Evolutionary conservation across 352 stramenopile genomes (phyloP).

Genomic region (Globisporangium takayamanum): DNA sequence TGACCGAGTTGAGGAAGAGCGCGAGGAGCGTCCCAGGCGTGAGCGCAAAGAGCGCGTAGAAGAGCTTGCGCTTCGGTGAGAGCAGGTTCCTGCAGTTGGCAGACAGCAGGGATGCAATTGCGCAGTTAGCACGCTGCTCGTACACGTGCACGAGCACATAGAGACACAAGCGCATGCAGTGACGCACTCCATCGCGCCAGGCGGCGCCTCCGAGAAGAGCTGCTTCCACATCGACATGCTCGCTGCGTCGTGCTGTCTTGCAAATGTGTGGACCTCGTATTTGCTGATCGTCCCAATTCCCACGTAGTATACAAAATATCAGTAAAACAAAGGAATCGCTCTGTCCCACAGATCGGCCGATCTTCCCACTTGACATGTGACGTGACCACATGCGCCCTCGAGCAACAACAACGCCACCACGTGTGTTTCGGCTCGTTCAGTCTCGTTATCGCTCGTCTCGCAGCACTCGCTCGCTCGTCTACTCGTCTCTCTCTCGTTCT

Average conservation of each 20-base stretch:
- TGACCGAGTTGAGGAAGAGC: slow-evolving; percentile 67
- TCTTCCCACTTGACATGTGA: not conserved
- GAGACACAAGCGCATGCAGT: not conserved
- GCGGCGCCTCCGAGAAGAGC: slow-evolving; percentile 64
- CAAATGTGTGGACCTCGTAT: not conserved
- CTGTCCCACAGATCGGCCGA: no score
- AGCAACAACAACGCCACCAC: no score
- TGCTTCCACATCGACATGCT: slow-evolving; percentile 49
- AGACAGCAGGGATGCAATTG: not conserved
- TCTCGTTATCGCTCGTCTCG: not conserved
- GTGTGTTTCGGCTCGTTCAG: not conserved
- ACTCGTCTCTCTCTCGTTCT: not conserved
- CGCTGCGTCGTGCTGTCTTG: not conserved
- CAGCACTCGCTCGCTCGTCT: slow-evolving; percentile 1
- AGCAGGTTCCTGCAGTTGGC: slow-evolving; percentile 45
- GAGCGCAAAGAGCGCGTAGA: slow-evolving; percentile 69
- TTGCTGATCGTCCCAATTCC: not conserved
- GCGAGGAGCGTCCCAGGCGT: slow-evolving; percentile 54
- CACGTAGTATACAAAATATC: not conserved
- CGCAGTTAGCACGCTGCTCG: not conserved
- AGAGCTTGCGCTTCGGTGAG: slow-evolving; percentile 50
- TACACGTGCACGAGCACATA: slow-evolving; percentile 1
- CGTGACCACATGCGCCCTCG: not conserved
- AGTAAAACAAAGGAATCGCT: not conserved
- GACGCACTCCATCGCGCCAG: slow-evolving; percentile 62